Conservation (phyloP, 1,139 yeast genomes). For the Magnusiomyces suaveolens region DNA sequence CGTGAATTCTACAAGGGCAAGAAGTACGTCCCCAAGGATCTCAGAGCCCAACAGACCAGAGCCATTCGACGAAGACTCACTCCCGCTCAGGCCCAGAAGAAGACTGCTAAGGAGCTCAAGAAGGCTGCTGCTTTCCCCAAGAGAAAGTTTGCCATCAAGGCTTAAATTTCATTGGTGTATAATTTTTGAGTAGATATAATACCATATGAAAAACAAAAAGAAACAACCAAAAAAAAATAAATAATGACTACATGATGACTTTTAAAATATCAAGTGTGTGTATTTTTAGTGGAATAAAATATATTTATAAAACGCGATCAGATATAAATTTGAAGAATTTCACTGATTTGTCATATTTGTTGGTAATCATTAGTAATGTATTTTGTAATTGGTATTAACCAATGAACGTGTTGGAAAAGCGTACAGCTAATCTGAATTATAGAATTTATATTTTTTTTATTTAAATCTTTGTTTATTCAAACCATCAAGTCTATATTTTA, state of each 20-base stretch:
- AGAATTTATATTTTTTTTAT: too few relatives aligned
- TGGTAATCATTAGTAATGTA: too few relatives aligned
- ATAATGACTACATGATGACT: background rate
- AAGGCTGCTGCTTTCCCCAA: constrained; percentile 93
- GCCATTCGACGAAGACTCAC: constrained; percentile 97
- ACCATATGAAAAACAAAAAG: background rate
- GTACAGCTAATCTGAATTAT: background rate
- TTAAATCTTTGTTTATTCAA: too few relatives aligned
- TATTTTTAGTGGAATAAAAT: background rate
- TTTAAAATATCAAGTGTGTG: background rate
- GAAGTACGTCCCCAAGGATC: constrained; percentile 96
- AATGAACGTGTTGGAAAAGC: background rate
- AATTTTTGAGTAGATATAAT: background rate
- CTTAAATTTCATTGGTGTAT: constrained; percentile 41
- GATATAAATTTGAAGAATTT: background rate
- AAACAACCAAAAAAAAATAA: background rate
- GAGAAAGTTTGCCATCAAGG: constrained; percentile 98
- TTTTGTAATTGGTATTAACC: background rate
- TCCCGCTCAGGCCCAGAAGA: constrained; percentile 69
- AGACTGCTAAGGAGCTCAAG: constrained; percentile 87
- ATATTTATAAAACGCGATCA: too few relatives aligned
- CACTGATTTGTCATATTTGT: too few relatives aligned
- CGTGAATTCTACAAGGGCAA: constrained; percentile 89
- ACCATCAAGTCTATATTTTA: too few relatives aligned
- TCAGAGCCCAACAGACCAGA: constrained; percentile 99